These are phyloP conservation scores for Zygosaccharomyces lentus DNA, from an alignment of 805 yeast genomes.

Conservation along the genomic window DNA sequence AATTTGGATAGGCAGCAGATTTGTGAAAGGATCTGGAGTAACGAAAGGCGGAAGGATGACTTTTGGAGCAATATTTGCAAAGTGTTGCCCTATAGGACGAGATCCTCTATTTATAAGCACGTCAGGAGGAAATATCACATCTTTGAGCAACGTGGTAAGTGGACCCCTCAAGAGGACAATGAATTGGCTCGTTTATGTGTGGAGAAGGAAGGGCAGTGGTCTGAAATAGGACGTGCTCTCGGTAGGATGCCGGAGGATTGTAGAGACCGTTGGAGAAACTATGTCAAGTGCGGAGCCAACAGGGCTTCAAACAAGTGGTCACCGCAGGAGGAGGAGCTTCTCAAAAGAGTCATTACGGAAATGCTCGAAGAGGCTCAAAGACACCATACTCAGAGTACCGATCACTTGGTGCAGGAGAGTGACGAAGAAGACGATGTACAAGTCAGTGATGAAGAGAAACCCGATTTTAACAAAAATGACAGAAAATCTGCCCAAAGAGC, in stretches of 20 bases:
- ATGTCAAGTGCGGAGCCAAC: slow-evolving; percentile 81
- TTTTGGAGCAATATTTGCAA: slow-evolving; percentile 83
- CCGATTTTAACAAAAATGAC: slow-evolving; percentile 17
- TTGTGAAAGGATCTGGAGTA: slow-evolving; percentile 83
- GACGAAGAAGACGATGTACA: slow-evolving; percentile 19
- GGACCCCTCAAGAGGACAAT: slow-evolving; percentile 81
- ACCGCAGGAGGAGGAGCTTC: slow-evolving; percentile 58
- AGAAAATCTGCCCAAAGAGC: slow-evolving; percentile 24
- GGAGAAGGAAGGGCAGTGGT: slow-evolving; percentile 82
- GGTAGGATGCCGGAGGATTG: slow-evolving; percentile 98
- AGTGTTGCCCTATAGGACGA: slow-evolving; percentile 77
- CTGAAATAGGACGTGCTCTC: slow-evolving; percentile 69
- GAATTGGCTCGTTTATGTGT: slow-evolving; percentile 57
- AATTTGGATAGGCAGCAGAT: slow-evolving; percentile 61
- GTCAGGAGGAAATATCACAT: slow-evolving; percentile 86
- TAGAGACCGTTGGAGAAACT: slow-evolving; percentile 94
- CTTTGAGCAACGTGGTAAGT: slow-evolving; percentile 81
- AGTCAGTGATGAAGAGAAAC: slow-evolving; percentile 18
- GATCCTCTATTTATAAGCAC: slow-evolving; percentile 90
- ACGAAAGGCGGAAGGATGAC: slow-evolving; percentile 75
- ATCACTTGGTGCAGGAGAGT: slow-evolving; percentile 15
- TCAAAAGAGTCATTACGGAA: slow-evolving; percentile 51
- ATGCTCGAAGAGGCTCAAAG: slow-evolving; percentile 39
- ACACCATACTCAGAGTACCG: slow-evolving; percentile 15
- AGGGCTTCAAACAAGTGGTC: slow-evolving; percentile 81